Conservation (phyloP, 225 moss, liverwort and hornwort species). For the Straminergon stramineum region DNA sequence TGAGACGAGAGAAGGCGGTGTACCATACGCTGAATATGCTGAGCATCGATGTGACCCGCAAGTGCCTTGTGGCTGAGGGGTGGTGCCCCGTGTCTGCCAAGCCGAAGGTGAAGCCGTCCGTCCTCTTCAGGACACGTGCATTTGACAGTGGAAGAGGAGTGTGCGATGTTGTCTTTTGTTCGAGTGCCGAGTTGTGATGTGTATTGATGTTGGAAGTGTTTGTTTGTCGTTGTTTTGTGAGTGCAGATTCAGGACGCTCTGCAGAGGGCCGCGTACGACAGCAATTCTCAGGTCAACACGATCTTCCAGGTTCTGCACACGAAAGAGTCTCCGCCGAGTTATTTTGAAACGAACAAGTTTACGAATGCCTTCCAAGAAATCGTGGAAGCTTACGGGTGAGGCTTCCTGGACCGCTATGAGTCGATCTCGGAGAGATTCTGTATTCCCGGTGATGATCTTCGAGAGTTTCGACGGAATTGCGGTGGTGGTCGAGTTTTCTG, state of each 20-base stretch:
- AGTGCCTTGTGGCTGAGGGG: constrained; percentile 95
- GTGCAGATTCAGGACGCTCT: constrained; percentile 97
- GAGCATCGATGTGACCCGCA: constrained; percentile 95
- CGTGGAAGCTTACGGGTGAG: constrained; percentile 98
- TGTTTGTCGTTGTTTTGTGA: background rate
- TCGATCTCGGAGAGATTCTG: background rate
- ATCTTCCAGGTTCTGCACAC: constrained; percentile 91
- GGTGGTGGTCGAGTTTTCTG: background rate
- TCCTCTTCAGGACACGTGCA: background rate
- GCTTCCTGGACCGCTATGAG: background rate
- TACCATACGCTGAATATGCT: constrained; percentile 92
- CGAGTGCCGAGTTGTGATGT: background rate
- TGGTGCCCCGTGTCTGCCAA: constrained; percentile 96
- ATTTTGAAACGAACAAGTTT: constrained; percentile 94
- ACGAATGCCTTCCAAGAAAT: constrained; percentile 93
- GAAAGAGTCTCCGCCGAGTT: constrained; percentile 86
- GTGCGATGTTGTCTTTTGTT: background rate
- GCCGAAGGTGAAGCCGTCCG: constrained; percentile 39
- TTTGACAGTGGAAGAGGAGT: background rate
- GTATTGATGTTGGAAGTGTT: background rate
- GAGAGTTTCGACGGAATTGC: too few relatives aligned
- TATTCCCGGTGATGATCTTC: background rate
- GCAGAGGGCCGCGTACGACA: constrained; percentile 85
- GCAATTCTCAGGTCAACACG: constrained; percentile 95
- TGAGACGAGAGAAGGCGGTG: constrained; percentile 93